Conservation (phyloP, 768 basidiomycete species). For the Leccinum boreale region DNA sequence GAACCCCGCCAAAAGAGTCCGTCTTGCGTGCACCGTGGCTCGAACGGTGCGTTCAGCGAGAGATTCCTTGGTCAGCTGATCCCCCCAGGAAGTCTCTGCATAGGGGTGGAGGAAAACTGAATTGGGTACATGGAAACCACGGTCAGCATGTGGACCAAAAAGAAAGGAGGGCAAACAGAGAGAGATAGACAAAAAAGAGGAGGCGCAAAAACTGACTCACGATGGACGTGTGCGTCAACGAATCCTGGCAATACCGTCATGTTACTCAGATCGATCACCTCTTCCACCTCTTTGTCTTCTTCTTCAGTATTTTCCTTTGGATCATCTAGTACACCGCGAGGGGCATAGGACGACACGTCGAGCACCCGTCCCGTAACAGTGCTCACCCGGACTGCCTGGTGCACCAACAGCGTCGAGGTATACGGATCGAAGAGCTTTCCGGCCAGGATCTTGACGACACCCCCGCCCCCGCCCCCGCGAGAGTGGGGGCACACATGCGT, state of each 20-base stretch:
- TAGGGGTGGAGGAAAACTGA: constrained; percentile 59
- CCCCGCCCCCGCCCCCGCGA: background rate
- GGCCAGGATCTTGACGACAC: constrained; percentile 30
- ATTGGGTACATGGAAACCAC: background rate
- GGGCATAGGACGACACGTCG: constrained; percentile 31
- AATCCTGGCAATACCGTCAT: constrained; percentile 55
- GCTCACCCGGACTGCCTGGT: constrained; percentile 49
- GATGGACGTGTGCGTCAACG: constrained; percentile 55
- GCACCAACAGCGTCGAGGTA: constrained; percentile 37
- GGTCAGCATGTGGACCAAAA: background rate
- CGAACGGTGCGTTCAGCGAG: constrained; percentile 57
- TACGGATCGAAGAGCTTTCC: constrained; percentile 52
- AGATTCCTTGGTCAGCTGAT: constrained; percentile 58
- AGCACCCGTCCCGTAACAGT: constrained; percentile 46
- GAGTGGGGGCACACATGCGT: background rate
- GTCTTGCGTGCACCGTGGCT: constrained; percentile 55
- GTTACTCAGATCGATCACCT: constrained; percentile 43
- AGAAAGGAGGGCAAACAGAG: background rate
- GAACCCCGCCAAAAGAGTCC: constrained; percentile 59
- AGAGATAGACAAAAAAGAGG: background rate
- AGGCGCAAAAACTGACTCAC: constrained; percentile 25
- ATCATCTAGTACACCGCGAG: background rate
- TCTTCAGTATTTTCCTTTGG: background rate
- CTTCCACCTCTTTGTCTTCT: constrained; percentile 2
- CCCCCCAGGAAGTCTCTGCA: constrained; percentile 56